Conservation (phyloP, 2,329 filamentous ascomycete genomes). For the Albophoma yamanashiensis region DNA sequence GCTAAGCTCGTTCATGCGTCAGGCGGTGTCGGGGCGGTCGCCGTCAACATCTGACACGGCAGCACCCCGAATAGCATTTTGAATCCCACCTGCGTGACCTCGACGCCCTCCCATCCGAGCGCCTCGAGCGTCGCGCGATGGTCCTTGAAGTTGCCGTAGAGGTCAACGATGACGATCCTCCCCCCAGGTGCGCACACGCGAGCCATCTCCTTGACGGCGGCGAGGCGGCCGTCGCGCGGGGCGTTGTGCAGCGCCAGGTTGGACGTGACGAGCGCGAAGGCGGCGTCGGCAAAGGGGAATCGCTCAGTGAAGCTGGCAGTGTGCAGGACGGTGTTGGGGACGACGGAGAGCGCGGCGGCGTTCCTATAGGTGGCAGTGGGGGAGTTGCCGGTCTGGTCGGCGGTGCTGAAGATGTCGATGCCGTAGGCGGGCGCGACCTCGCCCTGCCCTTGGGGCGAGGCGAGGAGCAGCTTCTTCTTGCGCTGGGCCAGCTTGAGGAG, state of each 20-base stretch:
- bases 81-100: slow-evolving; percentile 3
- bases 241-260: slow-evolving; percentile 7
- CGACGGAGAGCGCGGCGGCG: slow-evolving; percentile 3
- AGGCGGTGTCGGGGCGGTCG: not conserved
- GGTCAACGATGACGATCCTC: slow-evolving; percentile 4
- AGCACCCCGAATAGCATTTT: slow-evolving; percentile 6
- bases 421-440: slow-evolving; percentile 4
- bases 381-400: slow-evolving; percentile 7
- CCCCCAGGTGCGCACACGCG: slow-evolving; percentile 5
- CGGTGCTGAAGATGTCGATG: slow-evolving; percentile 8
- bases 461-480: slow-evolving; percentile 1
- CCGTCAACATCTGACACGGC: slow-evolving; percentile 6
- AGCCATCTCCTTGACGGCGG: slow-evolving; percentile 6
- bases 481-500: slow-evolving; percentile 7
- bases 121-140: slow-evolving; percentile 3
- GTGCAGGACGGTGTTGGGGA: slow-evolving; percentile 1
- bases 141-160: slow-evolving; percentile 6
- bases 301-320: slow-evolving; percentile 5
- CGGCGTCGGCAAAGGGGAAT: slow-evolving; percentile 6
- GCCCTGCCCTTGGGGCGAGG: not conserved
- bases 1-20: not conserved
- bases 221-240: not conserved
- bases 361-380: slow-evolving; percentile 7
- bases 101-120: slow-evolving; percentile 4
- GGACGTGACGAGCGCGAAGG: slow-evolving; percentile 4